A percentile compares a stretch with the other conserved stretches of the same genome.
Evolutionary conservation across 2,329 filamentous ascomycete genomes (phyloP).

Genomic region (Talaromyces piceae): DNA sequence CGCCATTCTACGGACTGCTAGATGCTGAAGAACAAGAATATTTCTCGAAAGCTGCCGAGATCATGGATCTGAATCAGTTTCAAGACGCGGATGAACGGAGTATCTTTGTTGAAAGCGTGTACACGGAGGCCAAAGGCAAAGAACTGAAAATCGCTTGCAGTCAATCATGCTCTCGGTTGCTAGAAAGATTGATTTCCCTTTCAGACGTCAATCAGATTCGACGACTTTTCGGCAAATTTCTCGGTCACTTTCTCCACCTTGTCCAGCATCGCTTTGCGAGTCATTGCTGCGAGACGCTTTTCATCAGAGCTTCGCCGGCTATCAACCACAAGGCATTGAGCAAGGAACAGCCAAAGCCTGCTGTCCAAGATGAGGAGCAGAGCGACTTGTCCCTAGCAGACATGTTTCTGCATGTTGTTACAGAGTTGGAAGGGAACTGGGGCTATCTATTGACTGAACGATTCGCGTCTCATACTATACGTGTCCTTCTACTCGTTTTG

Average conservation of each 20-base stretch:
- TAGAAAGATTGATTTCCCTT: constrained; percentile 83
- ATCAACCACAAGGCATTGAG: constrained; percentile 64
- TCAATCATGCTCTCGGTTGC: constrained; percentile 85
- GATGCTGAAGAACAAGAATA: constrained; percentile 93
- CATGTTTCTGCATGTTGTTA: constrained; percentile 72
- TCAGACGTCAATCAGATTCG: constrained; percentile 77
- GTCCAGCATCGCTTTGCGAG: constrained; percentile 95
- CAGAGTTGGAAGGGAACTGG: constrained; percentile 81
- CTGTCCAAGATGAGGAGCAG: constrained; percentile 38
- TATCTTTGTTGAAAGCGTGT: constrained; percentile 72
- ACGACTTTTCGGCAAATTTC: constrained; percentile 76
- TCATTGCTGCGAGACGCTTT: constrained; percentile 93
- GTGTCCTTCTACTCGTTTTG: constrained; percentile 77
- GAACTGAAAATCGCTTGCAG: constrained; percentile 94
- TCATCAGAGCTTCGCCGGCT: constrained; percentile 70
- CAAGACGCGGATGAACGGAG: constrained; percentile 63
- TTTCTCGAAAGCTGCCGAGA: constrained; percentile 80
- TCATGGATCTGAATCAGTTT: constrained; percentile 87
- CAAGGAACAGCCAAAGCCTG: constrained; percentile 32
- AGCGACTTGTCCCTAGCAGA: constrained; percentile 64
- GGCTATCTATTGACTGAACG: constrained; percentile 75
- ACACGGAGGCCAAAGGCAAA: constrained; percentile 78
- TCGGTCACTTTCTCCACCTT: constrained; percentile 76
- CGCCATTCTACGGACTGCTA: constrained; percentile 86
- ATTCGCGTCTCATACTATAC: constrained; percentile 85